These are phyloP conservation scores for Stenogyne calaminthoides DNA, from an alignment of 305 asterid genomes.

Conservation along the genomic window DNA sequence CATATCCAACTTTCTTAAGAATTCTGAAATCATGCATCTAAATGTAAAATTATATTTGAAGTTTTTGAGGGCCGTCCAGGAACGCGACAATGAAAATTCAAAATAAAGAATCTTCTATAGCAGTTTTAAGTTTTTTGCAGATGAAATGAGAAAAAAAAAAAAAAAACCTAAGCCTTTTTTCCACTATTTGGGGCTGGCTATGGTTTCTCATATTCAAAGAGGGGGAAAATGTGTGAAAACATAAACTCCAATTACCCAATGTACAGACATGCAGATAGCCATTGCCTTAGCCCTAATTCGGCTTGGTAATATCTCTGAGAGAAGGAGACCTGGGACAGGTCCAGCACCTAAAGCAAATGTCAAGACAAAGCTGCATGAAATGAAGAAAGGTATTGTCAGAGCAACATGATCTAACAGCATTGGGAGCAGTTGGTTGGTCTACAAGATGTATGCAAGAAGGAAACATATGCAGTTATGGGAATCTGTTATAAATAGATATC, in stretches of 20 bases:
- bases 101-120: background rate
- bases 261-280: conserved; percentile 94
- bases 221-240: background rate
- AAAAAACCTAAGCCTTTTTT: background rate
- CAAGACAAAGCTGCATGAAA: conserved; percentile 66
- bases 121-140: background rate
- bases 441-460: conserved; percentile 12
- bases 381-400: conserved; percentile 20
- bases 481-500: background rate
- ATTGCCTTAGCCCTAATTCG: conserved; percentile 91
- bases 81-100: background rate
- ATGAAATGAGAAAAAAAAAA: background rate
- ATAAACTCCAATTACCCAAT: conserved; percentile 65
- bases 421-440: background rate
- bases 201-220: background rate
- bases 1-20: background rate
- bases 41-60: background rate
- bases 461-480: background rate
- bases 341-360: conserved; percentile 90
- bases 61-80: background rate
- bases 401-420: background rate
- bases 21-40: background rate
- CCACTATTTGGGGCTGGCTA: background rate
- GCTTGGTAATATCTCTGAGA: conserved; percentile 87
- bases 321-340: conserved; percentile 86